Evolutionary conservation across 768 basidiomycete species (phyloP), one percentile per base, ranked within the genome.

Genomic region (Gloeophyllum trabeum): DNA sequence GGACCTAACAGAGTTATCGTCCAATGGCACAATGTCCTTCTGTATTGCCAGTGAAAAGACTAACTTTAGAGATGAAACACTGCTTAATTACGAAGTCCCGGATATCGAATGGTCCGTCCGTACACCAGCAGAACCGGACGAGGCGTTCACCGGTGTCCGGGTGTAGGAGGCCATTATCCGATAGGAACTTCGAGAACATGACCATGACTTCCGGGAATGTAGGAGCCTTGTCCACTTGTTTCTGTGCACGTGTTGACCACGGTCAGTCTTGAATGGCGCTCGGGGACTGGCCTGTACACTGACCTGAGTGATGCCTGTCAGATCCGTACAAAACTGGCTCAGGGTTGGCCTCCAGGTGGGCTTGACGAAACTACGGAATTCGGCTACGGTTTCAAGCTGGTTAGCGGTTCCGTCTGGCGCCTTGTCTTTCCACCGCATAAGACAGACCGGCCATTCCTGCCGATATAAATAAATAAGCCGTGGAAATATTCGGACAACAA

Each of bases 241-340:
- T 70, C 91, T 96, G 57, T n/a, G 43, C 24, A 40, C 4, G 35
- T n/a, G 19, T 18, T 23, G n/a, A 38, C 24, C 19, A 35, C 20
- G 10, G 28, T 23, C 13, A 21, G 42, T 41, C 38, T 12, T 23
- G 7, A 23, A 23, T 37, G 24, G 43, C 39, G 40, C 43, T 18
- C 24, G 35, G 45, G 40, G 24, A 56, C 41, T 32, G 38, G 20
- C 10, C 28, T 12, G 22, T 20, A 38, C 18, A 65, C 78, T 47
- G 46, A 93, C 93, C 70, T 99, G 94, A 2, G 79, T 81, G 44
- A 99, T 92, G 14, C 92, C 91, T 6, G 94, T 99, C 36, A 99
- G 67, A 25, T 75, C 61, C 16, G 71, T 89, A 58, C 94, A 97
- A 57, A 96, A 99, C 3, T 70, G 61, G 5, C 87, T 81, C 5